Conservation (phyloP, 768 basidiomycete genomes). For the Psilocybe sp. region DNA sequence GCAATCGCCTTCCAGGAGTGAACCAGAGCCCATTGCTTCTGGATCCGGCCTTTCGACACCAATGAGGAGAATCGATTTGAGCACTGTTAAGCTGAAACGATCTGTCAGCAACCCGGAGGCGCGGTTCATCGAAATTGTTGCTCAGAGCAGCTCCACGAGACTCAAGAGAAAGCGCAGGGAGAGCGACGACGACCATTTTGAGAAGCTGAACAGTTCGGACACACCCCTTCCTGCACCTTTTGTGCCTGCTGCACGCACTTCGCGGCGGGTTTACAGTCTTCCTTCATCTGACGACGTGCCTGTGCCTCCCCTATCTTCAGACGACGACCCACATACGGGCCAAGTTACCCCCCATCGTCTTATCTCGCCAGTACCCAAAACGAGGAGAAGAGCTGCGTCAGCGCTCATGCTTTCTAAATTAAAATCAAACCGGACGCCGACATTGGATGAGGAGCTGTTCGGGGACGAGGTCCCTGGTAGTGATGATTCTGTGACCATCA, state of each 20-base stretch:
- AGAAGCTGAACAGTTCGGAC: background rate
- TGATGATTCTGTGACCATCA: conserved; percentile 20
- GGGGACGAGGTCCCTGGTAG: conserved; percentile 18
- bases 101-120: conserved; percentile 13
- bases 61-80: conserved; percentile 15
- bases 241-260: conserved; percentile 2
- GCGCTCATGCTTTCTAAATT: background rate
- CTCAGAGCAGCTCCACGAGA: background rate
- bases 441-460: conserved; percentile 9
- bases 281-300: conserved; percentile 9
- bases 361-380: conserved; percentile 50
- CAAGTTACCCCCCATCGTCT: conserved; percentile 72
- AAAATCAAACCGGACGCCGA: background rate
- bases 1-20: background rate
- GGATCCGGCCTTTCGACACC: conserved; percentile 9
- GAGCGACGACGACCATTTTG: background rate
- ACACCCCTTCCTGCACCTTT: conserved; percentile 12
- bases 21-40: background rate
- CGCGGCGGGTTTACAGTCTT: conserved; percentile 8
- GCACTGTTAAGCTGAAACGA: conserved; percentile 9
- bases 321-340: conserved; percentile 61
- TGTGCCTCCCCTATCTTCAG: conserved; percentile 44
- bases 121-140: conserved; percentile 2
- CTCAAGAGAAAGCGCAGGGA: conserved; percentile 18
- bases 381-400: conserved; percentile 1